phyloP scores from a whole-genome alignment of 2,329 filamentous ascomycete species.

The Aureobasidium namibiae region DNA sequence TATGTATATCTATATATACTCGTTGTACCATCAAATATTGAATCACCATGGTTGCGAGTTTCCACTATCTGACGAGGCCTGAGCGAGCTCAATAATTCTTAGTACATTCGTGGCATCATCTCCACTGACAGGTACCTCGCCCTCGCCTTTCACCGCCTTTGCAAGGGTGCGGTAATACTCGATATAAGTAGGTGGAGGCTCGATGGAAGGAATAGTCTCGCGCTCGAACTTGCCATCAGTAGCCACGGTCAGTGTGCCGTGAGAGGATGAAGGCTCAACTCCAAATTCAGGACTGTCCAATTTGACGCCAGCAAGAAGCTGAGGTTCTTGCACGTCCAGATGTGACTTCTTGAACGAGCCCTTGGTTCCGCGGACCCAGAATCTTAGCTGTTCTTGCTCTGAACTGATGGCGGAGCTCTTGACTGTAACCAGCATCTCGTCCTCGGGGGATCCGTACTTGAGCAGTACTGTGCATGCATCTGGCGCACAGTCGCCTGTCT shows the following conservation, averaged over 20 bases:
- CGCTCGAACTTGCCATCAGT: constrained; percentile 34
- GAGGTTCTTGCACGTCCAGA: constrained; percentile 68
- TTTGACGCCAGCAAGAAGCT: constrained; percentile 56
- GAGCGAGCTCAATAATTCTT: constrained; percentile 48
- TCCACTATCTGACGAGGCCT: constrained; percentile 44
- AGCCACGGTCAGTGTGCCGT: constrained; percentile 39
- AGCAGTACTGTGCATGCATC: constrained; percentile 55
- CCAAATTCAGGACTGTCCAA: constrained; percentile 58
- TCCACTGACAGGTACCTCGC: constrained; percentile 46
- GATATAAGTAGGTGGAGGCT: constrained; percentile 56
- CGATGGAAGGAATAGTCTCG: constrained; percentile 48
- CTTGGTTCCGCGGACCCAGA: constrained; percentile 67
- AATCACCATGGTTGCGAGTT: constrained; percentile 30
- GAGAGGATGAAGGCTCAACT: constrained; percentile 49
- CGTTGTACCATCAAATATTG: not conserved
- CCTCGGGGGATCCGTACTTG: constrained; percentile 43
- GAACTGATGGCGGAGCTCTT: constrained; percentile 65
- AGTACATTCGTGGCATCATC: constrained; percentile 47
- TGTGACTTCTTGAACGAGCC: constrained; percentile 66
- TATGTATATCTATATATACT: not conserved
- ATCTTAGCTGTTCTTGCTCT: constrained; percentile 55
- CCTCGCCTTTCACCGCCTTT: constrained; percentile 44
- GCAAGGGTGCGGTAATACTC: constrained; percentile 55
- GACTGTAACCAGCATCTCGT: constrained; percentile 57
- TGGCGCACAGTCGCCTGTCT: constrained; percentile 38